A percentile compares a stretch with the other conserved stretches of the same genome.
phyloP scores from a whole-genome alignment of 306 rosid species.

The Lagenaria siceraria region DNA sequence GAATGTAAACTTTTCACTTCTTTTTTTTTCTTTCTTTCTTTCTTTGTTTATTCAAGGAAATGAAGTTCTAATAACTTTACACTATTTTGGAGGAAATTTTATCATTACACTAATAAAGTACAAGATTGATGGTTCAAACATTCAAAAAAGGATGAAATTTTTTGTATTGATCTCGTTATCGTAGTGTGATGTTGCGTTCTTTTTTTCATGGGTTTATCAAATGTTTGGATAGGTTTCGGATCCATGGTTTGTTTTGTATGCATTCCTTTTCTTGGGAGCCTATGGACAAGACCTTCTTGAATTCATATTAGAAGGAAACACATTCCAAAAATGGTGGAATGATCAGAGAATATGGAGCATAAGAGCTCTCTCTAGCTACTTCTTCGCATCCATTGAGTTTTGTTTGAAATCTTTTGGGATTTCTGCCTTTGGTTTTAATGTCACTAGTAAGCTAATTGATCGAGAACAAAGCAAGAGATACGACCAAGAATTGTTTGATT shows the following conservation, averaged over 20 bases:
- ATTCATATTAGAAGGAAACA: constrained; percentile 12
- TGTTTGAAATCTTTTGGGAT: constrained; percentile 10
- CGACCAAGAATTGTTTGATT: constrained; percentile 17
- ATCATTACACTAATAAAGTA: no score
- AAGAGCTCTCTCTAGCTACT: constrained; percentile 15
- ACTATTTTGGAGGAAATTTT: no score
- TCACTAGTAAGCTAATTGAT: constrained; percentile 28
- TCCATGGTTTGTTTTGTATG: constrained; percentile 20
- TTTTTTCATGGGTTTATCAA: no score
- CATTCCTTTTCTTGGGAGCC: constrained; percentile 24
- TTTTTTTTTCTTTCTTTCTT: no score
- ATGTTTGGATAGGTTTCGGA: constrained; percentile 16
- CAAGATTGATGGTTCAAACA: no score
- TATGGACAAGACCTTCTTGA: constrained; percentile 23
- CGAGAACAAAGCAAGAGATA: constrained; percentile 32
- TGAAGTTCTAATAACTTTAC: no score
- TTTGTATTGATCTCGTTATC: no score
- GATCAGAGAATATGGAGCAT: constrained; percentile 42
- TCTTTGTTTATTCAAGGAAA: no score
- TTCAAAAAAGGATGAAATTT: no score
- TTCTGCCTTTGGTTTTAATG: constrained; percentile 15
- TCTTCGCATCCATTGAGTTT: constrained; percentile 21
- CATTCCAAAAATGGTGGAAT: constrained; percentile 28
- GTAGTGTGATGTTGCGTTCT: no score
- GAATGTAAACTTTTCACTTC: no score